A percentile compares a stretch with the other conserved stretches of the same genome.
Evolutionary conservation across 2,329 filamentous ascomycete genomes (phyloP).

Genomic region (Macroventuria anomochaeta): DNA sequence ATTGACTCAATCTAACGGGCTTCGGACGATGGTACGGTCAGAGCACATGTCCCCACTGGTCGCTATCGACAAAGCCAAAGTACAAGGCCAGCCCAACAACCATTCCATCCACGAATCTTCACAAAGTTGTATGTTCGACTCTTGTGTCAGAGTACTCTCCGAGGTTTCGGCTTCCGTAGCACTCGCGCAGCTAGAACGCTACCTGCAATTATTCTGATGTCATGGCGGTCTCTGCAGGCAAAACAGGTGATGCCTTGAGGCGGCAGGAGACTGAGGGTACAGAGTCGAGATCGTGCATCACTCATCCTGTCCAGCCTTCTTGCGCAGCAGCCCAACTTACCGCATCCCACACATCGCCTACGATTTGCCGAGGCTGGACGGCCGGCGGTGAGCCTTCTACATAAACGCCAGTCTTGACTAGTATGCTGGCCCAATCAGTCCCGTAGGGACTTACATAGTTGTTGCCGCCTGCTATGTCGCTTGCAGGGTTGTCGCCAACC

Average conservation of each 20-base stretch:
- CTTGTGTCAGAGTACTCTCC: neutral
- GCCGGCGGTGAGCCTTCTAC: conserved; percentile 61
- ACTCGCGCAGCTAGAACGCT: neutral
- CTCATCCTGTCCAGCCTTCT: conserved; percentile 49
- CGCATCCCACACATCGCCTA: conserved; percentile 76
- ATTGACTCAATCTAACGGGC: too few species aligned
- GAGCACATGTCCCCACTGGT: too few species aligned
- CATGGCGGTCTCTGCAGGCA: neutral
- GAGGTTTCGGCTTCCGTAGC: neutral
- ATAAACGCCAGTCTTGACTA: conserved; percentile 85
- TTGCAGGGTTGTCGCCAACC: conserved; percentile 79
- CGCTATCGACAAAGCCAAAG: neutral
- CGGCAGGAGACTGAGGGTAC: neutral
- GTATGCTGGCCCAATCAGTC: conserved; percentile 76
- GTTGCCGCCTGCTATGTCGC: conserved; percentile 89
- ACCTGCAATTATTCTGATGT: neutral
- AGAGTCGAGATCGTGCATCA: neutral
- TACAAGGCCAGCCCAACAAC: too few species aligned
- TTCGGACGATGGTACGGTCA: too few species aligned
- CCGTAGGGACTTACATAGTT: conserved; percentile 70
- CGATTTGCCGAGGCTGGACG: conserved; percentile 68
- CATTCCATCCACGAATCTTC: too few species aligned
- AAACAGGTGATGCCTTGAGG: neutral
- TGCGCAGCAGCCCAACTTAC: conserved; percentile 75
- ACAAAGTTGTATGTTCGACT: neutral